Evolutionary conservation across 495 filamentous ascomycete species (phyloP).

Genomic region (Collariella sp.): DNA sequence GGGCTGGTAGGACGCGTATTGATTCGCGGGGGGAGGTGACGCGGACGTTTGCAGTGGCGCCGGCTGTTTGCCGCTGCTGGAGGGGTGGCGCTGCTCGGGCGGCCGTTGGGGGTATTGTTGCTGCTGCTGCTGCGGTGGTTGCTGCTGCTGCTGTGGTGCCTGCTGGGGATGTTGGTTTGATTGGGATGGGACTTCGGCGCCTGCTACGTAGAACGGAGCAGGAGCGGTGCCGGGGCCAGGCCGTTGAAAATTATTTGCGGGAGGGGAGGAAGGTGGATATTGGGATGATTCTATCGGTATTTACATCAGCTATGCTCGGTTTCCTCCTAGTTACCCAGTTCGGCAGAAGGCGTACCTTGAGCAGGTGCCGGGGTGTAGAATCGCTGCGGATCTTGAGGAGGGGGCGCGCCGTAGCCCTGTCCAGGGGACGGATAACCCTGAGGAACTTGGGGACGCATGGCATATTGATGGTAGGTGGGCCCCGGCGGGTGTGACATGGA

Average conservation of each 20-base stretch:
- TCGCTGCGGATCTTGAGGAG: conserved; percentile 56
- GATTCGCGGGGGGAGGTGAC: conserved; percentile 31
- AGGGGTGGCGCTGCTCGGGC: conserved; percentile 31
- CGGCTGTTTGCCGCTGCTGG: conserved; percentile 36
- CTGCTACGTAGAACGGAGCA: conserved; percentile 41
- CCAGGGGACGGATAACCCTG: conserved; percentile 49
- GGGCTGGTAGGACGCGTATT: conserved; percentile 37
- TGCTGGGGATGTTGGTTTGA: conserved; percentile 19
- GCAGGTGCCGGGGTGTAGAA: conserved; percentile 56
- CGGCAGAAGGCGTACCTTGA: conserved; percentile 28
- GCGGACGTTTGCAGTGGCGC: conserved; percentile 41
- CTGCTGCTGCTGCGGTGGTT: conserved; percentile 23
- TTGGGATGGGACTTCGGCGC: conserved; percentile 37
- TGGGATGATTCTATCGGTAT: conserved; percentile 28
- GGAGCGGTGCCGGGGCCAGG: conserved; percentile 25
- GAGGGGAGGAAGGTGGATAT: conserved; percentile 39
- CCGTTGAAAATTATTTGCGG: conserved; percentile 39
- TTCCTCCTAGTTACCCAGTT: conserved; percentile 22
- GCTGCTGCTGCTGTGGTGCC: conserved; percentile 28
- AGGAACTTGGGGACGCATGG: conserved; percentile 51
- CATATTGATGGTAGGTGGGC: conserved; percentile 55
- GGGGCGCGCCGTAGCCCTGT: conserved; percentile 27
- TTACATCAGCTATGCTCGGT: conserved; percentile 22
- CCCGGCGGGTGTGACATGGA: conserved; percentile 88
- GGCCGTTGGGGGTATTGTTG: conserved; percentile 32